phyloP scores from a whole-genome alignment of 1,284 basidiomycete species.

The Ganoderma resinaceum region DNA sequence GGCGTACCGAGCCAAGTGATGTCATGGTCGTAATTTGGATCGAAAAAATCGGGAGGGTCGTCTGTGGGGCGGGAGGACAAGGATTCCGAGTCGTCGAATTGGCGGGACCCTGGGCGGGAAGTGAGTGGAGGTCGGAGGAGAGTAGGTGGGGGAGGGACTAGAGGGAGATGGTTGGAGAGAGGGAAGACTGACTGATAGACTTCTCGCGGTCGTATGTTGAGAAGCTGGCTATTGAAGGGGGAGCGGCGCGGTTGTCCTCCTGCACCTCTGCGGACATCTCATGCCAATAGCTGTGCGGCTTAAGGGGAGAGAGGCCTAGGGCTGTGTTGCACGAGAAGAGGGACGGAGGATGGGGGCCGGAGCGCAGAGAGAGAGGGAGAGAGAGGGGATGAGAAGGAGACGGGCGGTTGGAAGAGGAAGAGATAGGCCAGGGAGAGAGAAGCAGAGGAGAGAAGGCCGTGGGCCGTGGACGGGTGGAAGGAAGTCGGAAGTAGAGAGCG shows the following conservation, averaged over 20 bases:
- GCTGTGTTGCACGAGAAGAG: neutral
- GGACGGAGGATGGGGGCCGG: neutral
- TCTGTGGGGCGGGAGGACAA: slow-evolving; percentile 18
- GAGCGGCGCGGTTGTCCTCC: slow-evolving; percentile 27
- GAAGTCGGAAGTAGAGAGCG: slow-evolving; percentile 4
- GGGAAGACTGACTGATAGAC: slow-evolving; percentile 26
- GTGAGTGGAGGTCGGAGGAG: neutral
- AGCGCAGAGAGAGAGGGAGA: neutral
- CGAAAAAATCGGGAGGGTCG: slow-evolving; percentile 35
- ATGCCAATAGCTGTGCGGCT: slow-evolving; percentile 22
- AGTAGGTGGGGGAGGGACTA: neutral
- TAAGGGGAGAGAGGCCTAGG: neutral
- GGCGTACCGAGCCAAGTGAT: slow-evolving; percentile 37
- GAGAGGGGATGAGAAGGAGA: neutral
- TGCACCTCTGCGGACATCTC: slow-evolving; percentile 32
- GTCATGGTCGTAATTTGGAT: slow-evolving; percentile 39
- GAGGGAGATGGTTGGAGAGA: neutral
- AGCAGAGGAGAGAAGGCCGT: neutral
- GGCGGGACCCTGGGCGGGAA: slow-evolving; percentile 11
- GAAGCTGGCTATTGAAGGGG: slow-evolving; percentile 25
- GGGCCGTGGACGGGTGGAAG: slow-evolving; percentile 8
- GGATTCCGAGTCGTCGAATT: slow-evolving; percentile 25
- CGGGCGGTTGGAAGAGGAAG: neutral
- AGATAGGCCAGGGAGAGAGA: neutral
- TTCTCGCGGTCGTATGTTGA: slow-evolving; percentile 27